Percentiles rank a stretch among this genome's conserved stretches.
Evolutionary conservation across 1,284 basidiomycete species (phyloP).

Genomic region (Anthracocystis walkeri): DNA sequence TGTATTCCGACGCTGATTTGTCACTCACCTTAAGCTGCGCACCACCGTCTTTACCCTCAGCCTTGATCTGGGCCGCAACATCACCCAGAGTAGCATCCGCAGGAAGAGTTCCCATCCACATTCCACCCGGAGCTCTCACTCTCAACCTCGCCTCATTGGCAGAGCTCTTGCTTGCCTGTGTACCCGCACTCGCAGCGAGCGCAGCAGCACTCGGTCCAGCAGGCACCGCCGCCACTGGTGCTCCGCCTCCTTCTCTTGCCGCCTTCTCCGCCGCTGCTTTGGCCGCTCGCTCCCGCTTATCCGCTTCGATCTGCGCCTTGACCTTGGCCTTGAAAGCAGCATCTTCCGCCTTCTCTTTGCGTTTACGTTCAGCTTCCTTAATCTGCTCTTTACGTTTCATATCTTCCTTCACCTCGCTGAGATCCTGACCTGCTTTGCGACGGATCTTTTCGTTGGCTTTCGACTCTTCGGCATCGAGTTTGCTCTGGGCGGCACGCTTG

Average conservation of each 20-base stretch:
- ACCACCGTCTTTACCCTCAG: conserved; percentile 57
- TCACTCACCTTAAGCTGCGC: conserved; percentile 54
- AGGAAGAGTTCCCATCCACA: conserved; percentile 63
- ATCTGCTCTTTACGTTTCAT: conserved; percentile 66
- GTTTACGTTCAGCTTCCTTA: conserved; percentile 65
- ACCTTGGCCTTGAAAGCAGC: conserved; percentile 62
- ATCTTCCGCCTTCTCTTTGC: conserved; percentile 63
- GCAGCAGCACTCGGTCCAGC: conserved; percentile 42
- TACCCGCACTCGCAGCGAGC: conserved; percentile 36
- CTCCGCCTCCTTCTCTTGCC: conserved; percentile 49
- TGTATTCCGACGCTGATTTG: too few relatives aligned
- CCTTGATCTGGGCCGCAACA: conserved; percentile 50
- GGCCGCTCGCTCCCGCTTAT: conserved; percentile 66
- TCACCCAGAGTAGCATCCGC: conserved; percentile 59
- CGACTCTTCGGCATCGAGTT: conserved; percentile 57
- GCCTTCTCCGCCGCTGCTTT: conserved; percentile 66
- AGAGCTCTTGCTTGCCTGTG: conserved; percentile 39
- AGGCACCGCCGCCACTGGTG: conserved; percentile 12
- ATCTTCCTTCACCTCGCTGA: conserved; percentile 59
- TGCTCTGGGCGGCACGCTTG: conserved; percentile 62
- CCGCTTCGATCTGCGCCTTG: conserved; percentile 67
- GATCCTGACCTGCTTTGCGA: conserved; percentile 67
- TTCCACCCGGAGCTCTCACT: conserved; percentile 60
- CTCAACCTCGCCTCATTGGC: conserved; percentile 63
- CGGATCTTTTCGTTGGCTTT: conserved; percentile 67